Evolutionary conservation across 192 early-diverging fungal species (phyloP), one percentile per base, ranked within the genome.

Genomic region (Coemansia sp.): DNA sequence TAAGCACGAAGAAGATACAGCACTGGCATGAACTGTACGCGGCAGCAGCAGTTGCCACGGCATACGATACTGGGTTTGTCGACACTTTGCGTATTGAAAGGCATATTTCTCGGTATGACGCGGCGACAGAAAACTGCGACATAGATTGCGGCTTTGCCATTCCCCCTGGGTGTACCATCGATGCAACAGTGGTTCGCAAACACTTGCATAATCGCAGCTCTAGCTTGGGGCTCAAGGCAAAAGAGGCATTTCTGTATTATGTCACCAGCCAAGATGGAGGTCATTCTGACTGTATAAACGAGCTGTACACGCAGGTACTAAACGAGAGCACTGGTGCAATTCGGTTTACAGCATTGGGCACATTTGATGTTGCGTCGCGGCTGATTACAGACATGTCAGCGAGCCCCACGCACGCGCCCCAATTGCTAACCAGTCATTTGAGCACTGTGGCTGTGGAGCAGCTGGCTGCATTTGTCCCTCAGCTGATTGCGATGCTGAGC

Each of bases 401-500:
- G 3, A 24, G 15, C 4, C 62, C 69, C 2, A 14, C 34, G 12
- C 7, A 42, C 3, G 47, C 66, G 1, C 69, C 75, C 15, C 25
- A 14, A 21, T 34, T 78, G 20, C 15, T 28, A 2, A 48, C 66
- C 0, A 40, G 48, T 4, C n/a, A 23, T n/a, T 52, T 78, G 1
- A 68, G 38, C n/a, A 17, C 49, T 4, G 58, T 48, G n/a, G 75
- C 75, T 0, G 58, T 68, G 12, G 12, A 20, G 5, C 69, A 66
- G 47, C 61, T 78, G 10, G 69, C 75, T 5, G 61, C 48, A 1
- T 78, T 58, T 42, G 66, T 78, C 11, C 69, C 75, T 11, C 75
- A 78, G 51, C 56, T 78, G 5, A 31, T 78, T 24, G 69, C 66
- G 20, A 62, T 78, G 75, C 59, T 78, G 20, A 42, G 63, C 54